phyloP scores from a whole-genome alignment of 2,329 filamentous ascomycete species.

The Daldinia sp. region DNA sequence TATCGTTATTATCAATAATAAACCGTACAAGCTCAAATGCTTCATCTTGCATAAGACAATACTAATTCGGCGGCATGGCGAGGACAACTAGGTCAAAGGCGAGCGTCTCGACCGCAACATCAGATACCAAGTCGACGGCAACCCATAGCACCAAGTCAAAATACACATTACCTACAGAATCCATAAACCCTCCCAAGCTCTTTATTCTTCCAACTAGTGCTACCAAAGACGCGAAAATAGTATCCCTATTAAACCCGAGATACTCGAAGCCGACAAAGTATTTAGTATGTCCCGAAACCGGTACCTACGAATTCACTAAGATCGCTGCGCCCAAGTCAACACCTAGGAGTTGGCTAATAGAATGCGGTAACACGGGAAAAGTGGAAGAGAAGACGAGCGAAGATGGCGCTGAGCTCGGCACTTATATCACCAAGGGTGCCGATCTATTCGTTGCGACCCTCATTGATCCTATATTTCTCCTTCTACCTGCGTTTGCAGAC shows the following conservation, averaged over 20 bases:
- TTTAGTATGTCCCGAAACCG: slow-evolving; percentile 67
- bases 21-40: neutral
- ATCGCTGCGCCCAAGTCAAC: slow-evolving; percentile 61
- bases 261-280: slow-evolving; percentile 64
- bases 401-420: slow-evolving; percentile 42
- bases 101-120: slow-evolving; percentile 42
- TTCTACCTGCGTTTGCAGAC: slow-evolving; percentile 73
- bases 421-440: slow-evolving; percentile 67
- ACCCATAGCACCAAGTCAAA: slow-evolving; percentile 46
- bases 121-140: slow-evolving; percentile 40
- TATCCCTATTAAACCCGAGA: slow-evolving; percentile 68
- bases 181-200: slow-evolving; percentile 59
- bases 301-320: slow-evolving; percentile 71
- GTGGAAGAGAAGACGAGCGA: slow-evolving; percentile 28
- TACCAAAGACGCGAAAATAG: slow-evolving; percentile 62
- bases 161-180: slow-evolving; percentile 53
- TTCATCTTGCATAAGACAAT: neutral
- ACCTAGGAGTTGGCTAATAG: slow-evolving; percentile 70
- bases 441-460: slow-evolving; percentile 85
- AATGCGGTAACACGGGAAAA: slow-evolving; percentile 43
- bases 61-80: slow-evolving; percentile 52
- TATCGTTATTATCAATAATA: no score
- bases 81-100: slow-evolving; percentile 58
- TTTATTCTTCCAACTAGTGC: slow-evolving; percentile 69
- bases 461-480: slow-evolving; percentile 83